These are phyloP conservation scores for Coemansia sp. DNA, from an alignment of 192 early-diverging fungal species.

Conservation along the genomic window DNA sequence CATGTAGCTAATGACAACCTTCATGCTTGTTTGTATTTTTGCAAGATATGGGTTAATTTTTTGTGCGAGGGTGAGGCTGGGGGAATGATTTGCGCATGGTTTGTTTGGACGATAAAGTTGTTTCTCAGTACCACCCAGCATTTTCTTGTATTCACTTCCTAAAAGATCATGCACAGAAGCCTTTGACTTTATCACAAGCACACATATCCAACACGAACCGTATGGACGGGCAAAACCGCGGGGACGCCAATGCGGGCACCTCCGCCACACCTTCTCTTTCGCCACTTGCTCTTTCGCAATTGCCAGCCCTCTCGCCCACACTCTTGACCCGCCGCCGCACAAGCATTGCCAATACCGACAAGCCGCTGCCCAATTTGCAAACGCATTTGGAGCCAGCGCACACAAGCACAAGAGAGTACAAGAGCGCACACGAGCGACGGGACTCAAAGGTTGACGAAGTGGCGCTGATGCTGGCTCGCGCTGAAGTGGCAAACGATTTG, in stretches of 20 bases:
- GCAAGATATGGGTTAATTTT: too few relatives aligned
- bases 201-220: background rate
- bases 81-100: too few relatives aligned
- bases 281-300: background rate
- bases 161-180: too few relatives aligned
- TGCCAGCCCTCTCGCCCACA: constrained; percentile 5
- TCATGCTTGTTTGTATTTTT: too few relatives aligned
- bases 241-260: constrained; percentile 8
- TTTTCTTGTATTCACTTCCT: too few relatives aligned
- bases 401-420: background rate
- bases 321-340: constrained; percentile 4
- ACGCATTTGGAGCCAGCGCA: background rate
- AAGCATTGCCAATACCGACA: constrained; percentile 1
- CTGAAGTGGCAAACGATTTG: constrained; percentile 43
- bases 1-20: too few relatives aligned
- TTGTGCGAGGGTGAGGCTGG: too few relatives aligned
- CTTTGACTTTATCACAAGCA: too few relatives aligned
- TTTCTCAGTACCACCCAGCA: too few relatives aligned
- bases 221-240: constrained; percentile 12
- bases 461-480: constrained; percentile 40
- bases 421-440: background rate
- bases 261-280: constrained; percentile 1
- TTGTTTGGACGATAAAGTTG: too few relatives aligned
- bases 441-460: constrained; percentile 12
- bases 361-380: background rate